Evolutionary conservation across 805 yeast species (phyloP), one percentile per base, ranked within the genome.

Genomic region (Wickerhamiella nectarea): DNA sequence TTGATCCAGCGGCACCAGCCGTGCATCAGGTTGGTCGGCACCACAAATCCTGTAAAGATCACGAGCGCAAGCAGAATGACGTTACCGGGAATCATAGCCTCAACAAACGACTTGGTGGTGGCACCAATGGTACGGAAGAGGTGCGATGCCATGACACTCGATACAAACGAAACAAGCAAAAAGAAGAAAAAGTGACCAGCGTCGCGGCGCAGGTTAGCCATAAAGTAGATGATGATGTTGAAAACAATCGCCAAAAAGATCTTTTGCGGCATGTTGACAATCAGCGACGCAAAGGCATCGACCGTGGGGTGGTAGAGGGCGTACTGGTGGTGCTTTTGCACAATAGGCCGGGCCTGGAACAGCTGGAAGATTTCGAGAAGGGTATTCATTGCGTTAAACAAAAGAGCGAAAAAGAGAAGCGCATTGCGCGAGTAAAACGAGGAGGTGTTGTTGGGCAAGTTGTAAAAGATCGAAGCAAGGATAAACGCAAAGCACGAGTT

Each of bases 281-380:
- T 47, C 37, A 76, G 65, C 4, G 75, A 65, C 0, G 84, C 78
- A 3, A 81, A 51, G 1, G 84, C 80, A 54, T 80, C 89, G 3
- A 83, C 76, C 11, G 84, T 70, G 2, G 87, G 86, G 46, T 76
- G 75, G 57, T 79, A 83, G 46, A 81, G 69, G 0, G 84, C 76
- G 52, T 78, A 82, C 39, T 71, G 69, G 54, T 77, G 76, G 56
- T 82, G 93, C 55, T 82, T 81, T 52, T 71, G 72, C 21, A 79
- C 69, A 49, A 82, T 74, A 38, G 77, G 72, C 50, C 80, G 68
- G 36, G 72, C 66, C 18, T 63, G 70, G 51, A 74, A 66, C 53
- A 70, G 57, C 36, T 62, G 60, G 39, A 67, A 56, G 34, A 70
- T 71, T 55, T 77, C 82, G 50, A 76, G 71, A 51, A 76, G 63